These are phyloP conservation scores for Lentinula sp. DNA, from an alignment of 768 basidiomycete species.

Conservation along the genomic window DNA sequence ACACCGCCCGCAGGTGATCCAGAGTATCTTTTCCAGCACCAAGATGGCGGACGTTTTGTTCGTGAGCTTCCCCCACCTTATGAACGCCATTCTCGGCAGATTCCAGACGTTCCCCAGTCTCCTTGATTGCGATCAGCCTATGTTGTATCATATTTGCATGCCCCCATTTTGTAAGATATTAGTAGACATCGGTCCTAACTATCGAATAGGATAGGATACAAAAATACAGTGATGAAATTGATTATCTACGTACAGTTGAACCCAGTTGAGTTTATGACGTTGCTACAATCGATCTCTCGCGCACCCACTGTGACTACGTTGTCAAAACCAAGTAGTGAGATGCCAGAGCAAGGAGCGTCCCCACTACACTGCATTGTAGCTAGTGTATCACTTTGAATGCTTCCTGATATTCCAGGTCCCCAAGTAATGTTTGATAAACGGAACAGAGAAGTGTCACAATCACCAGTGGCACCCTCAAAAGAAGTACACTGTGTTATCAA, in stretches of 20 bases:
- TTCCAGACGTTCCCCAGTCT: neutral
- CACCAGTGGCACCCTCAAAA: constrained; percentile 24
- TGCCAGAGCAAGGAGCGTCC: constrained; percentile 22
- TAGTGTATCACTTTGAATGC: constrained; percentile 14
- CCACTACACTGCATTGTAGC: constrained; percentile 26
- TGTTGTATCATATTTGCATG: neutral
- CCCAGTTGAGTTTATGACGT: constrained; percentile 17
- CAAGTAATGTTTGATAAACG: constrained; percentile 26
- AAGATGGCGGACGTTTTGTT: constrained; percentile 27
- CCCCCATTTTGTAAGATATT: too few relatives aligned
- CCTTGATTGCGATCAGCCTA: neutral
- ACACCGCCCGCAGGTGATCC: constrained; percentile 13
- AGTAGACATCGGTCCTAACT: too few relatives aligned
- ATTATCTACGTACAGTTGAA: constrained; percentile 16
- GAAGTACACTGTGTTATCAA: constrained; percentile 24
- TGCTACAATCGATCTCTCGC: constrained; percentile 14
- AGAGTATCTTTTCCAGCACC: constrained; percentile 31
- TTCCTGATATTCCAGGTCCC: constrained; percentile 19
- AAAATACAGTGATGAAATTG: too few relatives aligned
- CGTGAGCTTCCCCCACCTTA: constrained; percentile 37
- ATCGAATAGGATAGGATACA: too few relatives aligned
- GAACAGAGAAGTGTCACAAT: constrained; percentile 27
- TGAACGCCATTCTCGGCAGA: constrained; percentile 13
- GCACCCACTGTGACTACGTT: constrained; percentile 11
- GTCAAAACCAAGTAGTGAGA: constrained; percentile 17